Evolutionary conservation across 2,329 filamentous ascomycete genomes (phyloP), one percentile per base, ranked within the genome.

Genomic region (Paramyrothecium roridum): DNA sequence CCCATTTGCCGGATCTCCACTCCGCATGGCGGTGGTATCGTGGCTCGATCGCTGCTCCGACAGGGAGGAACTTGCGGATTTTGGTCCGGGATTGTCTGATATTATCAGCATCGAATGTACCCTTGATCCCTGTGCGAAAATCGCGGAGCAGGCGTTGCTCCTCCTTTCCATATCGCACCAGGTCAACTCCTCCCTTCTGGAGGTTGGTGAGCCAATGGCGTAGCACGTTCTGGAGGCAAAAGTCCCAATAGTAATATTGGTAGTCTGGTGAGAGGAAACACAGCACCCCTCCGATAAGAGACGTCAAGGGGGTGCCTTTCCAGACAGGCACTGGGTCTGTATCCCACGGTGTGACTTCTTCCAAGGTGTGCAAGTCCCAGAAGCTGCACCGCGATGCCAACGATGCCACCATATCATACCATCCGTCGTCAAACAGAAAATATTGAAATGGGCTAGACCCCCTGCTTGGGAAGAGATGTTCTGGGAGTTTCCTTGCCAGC

Each of bases 241-340:
- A 11, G 2, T 69, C 61, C 67, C 67, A 69, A 1, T 61, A 52
- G 3, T 20, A 8, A 11, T 60, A 56, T 0, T 34, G 19, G 0
- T 60, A 6, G 0, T 60, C 52, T 0, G 61, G 57, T 0, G 59
- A 62, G 0, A 70, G 12, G 2, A 62, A 67, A 17, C 67, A 70
- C 0, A 70, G 52, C 0, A 59, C 57, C 0, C 65, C 67, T 3
- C 65, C 67, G 8, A 70, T 53, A 0, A 67, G 48, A 0, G 67
- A 70, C 0, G 59, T 6, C 0, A 70, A 13, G 0, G 67, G 67
- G 0, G 66, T 61, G 0, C 65, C 63, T 1, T 1, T 43, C 67
- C 67, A 68, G 1, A 13, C 8, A 0, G 67, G 60, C 2, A 67
- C 63, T 0, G 61, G 54, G 17, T 65, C 61, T 0, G 30, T 23